Percentiles rank a stretch among this genome's conserved stretches.
These are phyloP conservation scores for Claviceps monticola DNA, from an alignment of 2,329 filamentous ascomycete species.

Conservation along the genomic window DNA sequence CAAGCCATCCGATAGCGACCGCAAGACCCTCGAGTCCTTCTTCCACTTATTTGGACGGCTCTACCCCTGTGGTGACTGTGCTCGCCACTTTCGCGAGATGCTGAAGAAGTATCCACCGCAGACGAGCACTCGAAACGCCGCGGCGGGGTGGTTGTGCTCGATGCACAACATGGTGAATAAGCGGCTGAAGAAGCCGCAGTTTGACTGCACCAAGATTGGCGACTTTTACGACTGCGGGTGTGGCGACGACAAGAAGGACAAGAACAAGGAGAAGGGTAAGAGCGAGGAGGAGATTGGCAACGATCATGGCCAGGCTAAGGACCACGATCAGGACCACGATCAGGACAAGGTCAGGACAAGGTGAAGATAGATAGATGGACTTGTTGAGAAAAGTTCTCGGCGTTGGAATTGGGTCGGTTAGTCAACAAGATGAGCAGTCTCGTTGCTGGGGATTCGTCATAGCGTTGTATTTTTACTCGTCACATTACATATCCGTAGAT, in stretches of 20 bases:
- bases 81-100: constrained; percentile 50
- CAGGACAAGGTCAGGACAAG: constrained; percentile 5
- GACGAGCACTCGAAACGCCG: constrained; percentile 46
- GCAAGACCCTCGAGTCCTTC: constrained; percentile 48
- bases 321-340: not conserved
- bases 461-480: not conserved
- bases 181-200: constrained; percentile 44
- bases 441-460: not conserved
- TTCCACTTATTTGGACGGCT: constrained; percentile 54
- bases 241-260: constrained; percentile 41
- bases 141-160: constrained; percentile 54
- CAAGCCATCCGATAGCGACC: constrained; percentile 47
- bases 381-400: too few relatives aligned
- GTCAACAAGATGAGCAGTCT: not conserved
- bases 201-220: constrained; percentile 54
- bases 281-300: constrained; percentile 7
- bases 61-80: constrained; percentile 59
- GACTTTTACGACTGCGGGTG: constrained; percentile 62
- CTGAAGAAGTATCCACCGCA: constrained; percentile 51
- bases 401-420: not conserved
- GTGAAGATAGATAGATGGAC: constrained; percentile 4
- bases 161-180: constrained; percentile 56
- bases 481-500: too few relatives aligned
- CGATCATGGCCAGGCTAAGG: not conserved
- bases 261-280: constrained; percentile 16